Conservation (phyloP, 768 basidiomycete species). For the Xanthoconium stramineum region DNA sequence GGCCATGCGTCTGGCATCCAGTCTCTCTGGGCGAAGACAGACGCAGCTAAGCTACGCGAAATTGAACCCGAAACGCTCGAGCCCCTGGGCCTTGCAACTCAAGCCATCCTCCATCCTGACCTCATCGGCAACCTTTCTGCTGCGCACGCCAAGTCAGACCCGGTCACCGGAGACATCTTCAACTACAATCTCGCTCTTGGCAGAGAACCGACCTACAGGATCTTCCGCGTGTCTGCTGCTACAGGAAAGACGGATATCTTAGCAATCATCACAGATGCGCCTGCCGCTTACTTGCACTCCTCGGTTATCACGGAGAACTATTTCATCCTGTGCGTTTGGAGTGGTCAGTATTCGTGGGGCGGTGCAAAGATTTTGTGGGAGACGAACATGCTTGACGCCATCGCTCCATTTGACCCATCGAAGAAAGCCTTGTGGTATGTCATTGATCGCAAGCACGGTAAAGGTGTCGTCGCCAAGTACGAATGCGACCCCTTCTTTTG, state of each 20-base stretch:
- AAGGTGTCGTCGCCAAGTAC: slow-evolving; percentile 37
- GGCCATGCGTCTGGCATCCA: slow-evolving; percentile 26
- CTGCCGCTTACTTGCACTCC: slow-evolving; percentile 38
- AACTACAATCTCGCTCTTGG: slow-evolving; percentile 36
- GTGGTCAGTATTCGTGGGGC: slow-evolving; percentile 27
- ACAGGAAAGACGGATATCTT: slow-evolving; percentile 33
- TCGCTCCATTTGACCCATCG: slow-evolving; percentile 32
- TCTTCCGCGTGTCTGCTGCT: slow-evolving; percentile 35
- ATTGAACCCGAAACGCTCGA: slow-evolving; percentile 38
- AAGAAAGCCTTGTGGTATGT: slow-evolving; percentile 35
- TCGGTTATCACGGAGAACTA: slow-evolving; percentile 37
- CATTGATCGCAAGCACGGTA: slow-evolving; percentile 34
- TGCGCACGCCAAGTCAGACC: slow-evolving; percentile 38
- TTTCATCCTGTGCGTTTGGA: slow-evolving; percentile 37
- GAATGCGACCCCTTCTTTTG: slow-evolving; percentile 37
- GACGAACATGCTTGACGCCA: slow-evolving; percentile 32
- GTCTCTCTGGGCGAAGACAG: slow-evolving; percentile 33
- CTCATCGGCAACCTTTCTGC: slow-evolving; percentile 34
- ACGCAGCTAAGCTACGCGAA: slow-evolving; percentile 26
- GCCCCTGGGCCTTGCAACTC: slow-evolving; percentile 30
- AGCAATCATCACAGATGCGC: slow-evolving; percentile 37
- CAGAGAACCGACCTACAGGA: slow-evolving; percentile 23
- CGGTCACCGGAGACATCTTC: slow-evolving; percentile 33
- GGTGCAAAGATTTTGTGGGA: slow-evolving; percentile 30
- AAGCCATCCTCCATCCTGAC: slow-evolving; percentile 29